Evolutionary conservation across 2,329 filamentous ascomycete genomes (phyloP), one percentile per base, ranked within the genome.

Genomic region (Hymenoscyphus salicellus): DNA sequence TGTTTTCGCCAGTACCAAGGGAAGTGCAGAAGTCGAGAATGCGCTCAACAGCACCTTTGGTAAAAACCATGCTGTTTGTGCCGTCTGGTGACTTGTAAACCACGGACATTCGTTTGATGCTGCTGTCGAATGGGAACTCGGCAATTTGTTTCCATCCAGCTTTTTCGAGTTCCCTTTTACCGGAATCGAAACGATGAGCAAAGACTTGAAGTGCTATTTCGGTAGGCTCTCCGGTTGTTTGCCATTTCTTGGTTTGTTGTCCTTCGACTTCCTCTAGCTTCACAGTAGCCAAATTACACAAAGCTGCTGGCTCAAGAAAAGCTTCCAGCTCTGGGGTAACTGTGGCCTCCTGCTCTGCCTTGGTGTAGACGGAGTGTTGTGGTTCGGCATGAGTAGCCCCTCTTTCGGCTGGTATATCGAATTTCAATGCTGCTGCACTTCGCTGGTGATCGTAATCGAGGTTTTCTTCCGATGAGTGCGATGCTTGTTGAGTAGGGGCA

Each of bases 171-270:
- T 73, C 70, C n/a, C 75, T 78, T 65, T 81, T 82, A 23, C 79
- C 79, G 63, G 78, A 81, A 17, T 81, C 75, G 69, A 89, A 89
- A 26, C 87, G 83, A 70, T 84, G 80, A 1, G 86, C 84, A 69
- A 90, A 87, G 6, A 89, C 86, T 65, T 89, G 85, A 2, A 90
- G 82, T 5, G 87, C 87, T 64, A 89, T 87, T 70, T 90, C 87
- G 2, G 87, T 90, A 1, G 85, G 84, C 67, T 88, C 85, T n/a
- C 85, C 86, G 57, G 84, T 81, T 30, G 84, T 81, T 60, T 82
- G 80, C 86, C 86, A 88, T 55, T 77, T 75, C 4, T 78, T 78
- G 17, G 78, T 75, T 10, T 68, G 63, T n/a, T 73, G 67, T 65
- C 84, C 69, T 60, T 71, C 71, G 16, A 61, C 46, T n/a, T 66